A percentile compares a stretch with the other conserved stretches of the same genome.
Evolutionary conservation across 2,329 filamentous ascomycete species (phyloP).

Genomic region (Epichloe elymi): DNA sequence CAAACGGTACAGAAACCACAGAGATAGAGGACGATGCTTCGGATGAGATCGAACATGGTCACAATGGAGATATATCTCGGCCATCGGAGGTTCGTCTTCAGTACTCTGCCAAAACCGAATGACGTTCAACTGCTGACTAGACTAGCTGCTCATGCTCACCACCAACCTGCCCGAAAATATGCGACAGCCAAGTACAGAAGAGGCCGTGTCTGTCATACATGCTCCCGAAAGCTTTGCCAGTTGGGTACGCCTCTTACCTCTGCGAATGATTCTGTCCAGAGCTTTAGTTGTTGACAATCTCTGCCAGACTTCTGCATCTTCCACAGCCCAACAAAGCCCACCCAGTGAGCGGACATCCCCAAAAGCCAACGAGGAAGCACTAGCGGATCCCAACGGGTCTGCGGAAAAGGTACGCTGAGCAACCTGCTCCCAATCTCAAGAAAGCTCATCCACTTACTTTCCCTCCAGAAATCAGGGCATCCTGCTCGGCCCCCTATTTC

Average conservation of each 20-base stretch:
- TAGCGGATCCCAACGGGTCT: constrained; percentile 12
- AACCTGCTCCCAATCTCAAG: background rate
- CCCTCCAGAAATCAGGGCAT: constrained; percentile 7
- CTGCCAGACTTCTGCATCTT: constrained; percentile 29
- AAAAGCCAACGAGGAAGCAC: constrained; percentile 22
- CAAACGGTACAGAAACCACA: constrained; percentile 69
- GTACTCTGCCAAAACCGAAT: background rate
- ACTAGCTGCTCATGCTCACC: constrained; percentile 36
- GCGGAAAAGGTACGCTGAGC: constrained; percentile 12
- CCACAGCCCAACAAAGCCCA: constrained; percentile 21
- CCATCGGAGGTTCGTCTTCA: constrained; percentile 19
- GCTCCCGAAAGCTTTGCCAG: constrained; percentile 69
- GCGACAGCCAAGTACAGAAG: constrained; percentile 52
- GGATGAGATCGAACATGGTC: constrained; percentile 39
- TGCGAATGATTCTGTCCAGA: background rate
- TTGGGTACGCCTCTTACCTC: constrained; percentile 47
- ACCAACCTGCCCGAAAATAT: constrained; percentile 45
- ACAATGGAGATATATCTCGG: constrained; percentile 9
- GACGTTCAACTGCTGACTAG: constrained; percentile 5
- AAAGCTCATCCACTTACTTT: background rate
- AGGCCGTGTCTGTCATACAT: constrained; percentile 83
- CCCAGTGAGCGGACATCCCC: constrained; percentile 24
- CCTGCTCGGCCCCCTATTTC: constrained; percentile 58
- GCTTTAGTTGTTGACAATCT: background rate
- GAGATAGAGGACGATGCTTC: constrained; percentile 70